Evolutionary conservation across 306 rosid genomes (phyloP), one percentile per base, ranked within the genome.

Genomic region (Castanea crenata): DNA sequence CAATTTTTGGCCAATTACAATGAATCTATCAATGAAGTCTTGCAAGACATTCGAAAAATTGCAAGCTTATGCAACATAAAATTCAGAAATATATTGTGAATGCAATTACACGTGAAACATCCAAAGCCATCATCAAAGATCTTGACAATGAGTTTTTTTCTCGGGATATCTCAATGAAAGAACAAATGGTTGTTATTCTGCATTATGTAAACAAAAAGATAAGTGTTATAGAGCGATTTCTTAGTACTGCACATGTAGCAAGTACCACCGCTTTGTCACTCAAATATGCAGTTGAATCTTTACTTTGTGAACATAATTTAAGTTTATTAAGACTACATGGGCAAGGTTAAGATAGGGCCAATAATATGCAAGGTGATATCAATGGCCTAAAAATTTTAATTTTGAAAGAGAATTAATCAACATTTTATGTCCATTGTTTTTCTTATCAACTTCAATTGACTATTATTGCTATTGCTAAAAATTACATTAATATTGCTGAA

Each of bases 401-500:
- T 20, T 14, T 49, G 6, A 69, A 12, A 63, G 8, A 15, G 16
- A 71, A 49, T 19, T 1, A 35, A 18, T 76, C 21, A 76, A 71
- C 29, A 2, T 76, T 35, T 55, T 69, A 41, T 57, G 27, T 76
- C 41, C 78, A 64, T 72, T 82, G 10, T 27, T 82, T 72, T 55
- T 49, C 74, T 25, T 32, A 81, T 20, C 46, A 75, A 35, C 76
- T 75, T 57, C 21, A 58, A 4, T 57, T 69, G 7, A 57, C 74
- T 35, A 63, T 80, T 20, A 21, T 74, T 3, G 51, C 4, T 1
- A 3, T 67, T 1, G 58, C 38, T 54, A 65, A 54, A 19, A 23
- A 41, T 3, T 34, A 25, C 23, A 14, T 59, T 6, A 0, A 15
- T 29, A 55, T 69, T 14, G 5, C 0, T 1, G 0, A 0, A 0